phyloP scores from a whole-genome alignment of 305 asterid genomes.

The Fraxinus baroniana region DNA sequence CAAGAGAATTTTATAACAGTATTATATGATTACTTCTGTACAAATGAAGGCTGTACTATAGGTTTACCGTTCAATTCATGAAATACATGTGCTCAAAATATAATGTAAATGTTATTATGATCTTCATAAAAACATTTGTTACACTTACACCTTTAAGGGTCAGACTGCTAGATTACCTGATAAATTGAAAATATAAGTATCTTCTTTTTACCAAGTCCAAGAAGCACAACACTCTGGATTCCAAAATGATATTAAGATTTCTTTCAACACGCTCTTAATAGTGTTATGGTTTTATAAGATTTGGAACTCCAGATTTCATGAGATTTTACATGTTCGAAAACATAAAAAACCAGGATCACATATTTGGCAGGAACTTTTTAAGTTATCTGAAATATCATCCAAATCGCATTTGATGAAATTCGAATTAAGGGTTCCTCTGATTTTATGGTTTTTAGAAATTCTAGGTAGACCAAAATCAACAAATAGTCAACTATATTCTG shows the following conservation, averaged over 20 bases:
- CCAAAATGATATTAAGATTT: not conserved
- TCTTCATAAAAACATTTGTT: not conserved
- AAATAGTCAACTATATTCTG: not conserved
- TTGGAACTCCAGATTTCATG: not conserved
- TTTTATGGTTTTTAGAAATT: not conserved
- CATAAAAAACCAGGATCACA: not conserved
- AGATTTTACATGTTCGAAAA: not conserved
- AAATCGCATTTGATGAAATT: not conserved
- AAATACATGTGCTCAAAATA: not conserved
- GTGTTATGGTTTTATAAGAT: not conserved
- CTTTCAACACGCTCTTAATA: not conserved
- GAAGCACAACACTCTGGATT: not conserved
- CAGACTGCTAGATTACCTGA: not conserved
- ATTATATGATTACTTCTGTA: not conserved
- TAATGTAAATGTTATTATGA: not conserved
- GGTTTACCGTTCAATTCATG: not conserved
- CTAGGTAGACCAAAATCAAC: not conserved
- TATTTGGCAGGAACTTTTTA: not conserved
- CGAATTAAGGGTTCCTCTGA: not conserved
- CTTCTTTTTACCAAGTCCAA: not conserved
- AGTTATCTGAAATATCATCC: not conserved
- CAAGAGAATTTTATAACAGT: not conserved
- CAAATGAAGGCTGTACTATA: not conserved
- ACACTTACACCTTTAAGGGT: not conserved
- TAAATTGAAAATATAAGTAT: not conserved